These are phyloP conservation scores for Candida takata DNA, from an alignment of 805 yeast species.

Conservation along the genomic window DNA sequence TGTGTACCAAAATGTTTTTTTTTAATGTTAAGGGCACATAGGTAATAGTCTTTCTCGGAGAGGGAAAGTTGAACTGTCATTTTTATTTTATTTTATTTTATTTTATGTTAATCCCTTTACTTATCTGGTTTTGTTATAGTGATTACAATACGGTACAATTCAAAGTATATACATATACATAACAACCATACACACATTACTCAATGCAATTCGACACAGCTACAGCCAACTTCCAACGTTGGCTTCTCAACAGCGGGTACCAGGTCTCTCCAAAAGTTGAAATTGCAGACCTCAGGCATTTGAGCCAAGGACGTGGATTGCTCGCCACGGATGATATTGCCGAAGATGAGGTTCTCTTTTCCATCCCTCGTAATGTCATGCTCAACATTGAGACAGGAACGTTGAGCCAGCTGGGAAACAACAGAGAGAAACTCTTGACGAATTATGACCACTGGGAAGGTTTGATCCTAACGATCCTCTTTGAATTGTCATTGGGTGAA, in stretches of 20 bases:
- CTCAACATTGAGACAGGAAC: slow-evolving; percentile 56
- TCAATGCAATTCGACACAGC: slow-evolving; percentile 18
- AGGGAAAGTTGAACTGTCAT: no score
- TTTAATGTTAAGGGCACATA: no score
- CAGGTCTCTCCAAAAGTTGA: slow-evolving; percentile 48
- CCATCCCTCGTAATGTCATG: slow-evolving; percentile 53
- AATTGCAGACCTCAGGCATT: slow-evolving; percentile 52
- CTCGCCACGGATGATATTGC: slow-evolving; percentile 55
- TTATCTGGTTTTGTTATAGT: no score
- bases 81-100: no score
- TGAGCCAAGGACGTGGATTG: slow-evolving; percentile 72
- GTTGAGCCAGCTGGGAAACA: slow-evolving; percentile 28
- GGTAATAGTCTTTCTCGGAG: no score
- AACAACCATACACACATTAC: no score
- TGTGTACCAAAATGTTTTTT: no score
- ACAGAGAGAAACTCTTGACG: slow-evolving; percentile 30
- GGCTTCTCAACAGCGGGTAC: slow-evolving; percentile 39
- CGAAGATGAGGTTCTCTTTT: slow-evolving; percentile 58
- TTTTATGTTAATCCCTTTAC: no score
- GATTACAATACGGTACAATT: no score
- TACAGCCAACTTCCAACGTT: slow-evolving; percentile 36
- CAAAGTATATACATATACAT: no score
- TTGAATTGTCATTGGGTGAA: slow-evolving; percentile 43
- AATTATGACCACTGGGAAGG: slow-evolving; percentile 69
- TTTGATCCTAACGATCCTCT: slow-evolving; percentile 58